Conservation (phyloP, 371 early-diverging fungal genomes). For the Syncephalis plumigaleata region DNA sequence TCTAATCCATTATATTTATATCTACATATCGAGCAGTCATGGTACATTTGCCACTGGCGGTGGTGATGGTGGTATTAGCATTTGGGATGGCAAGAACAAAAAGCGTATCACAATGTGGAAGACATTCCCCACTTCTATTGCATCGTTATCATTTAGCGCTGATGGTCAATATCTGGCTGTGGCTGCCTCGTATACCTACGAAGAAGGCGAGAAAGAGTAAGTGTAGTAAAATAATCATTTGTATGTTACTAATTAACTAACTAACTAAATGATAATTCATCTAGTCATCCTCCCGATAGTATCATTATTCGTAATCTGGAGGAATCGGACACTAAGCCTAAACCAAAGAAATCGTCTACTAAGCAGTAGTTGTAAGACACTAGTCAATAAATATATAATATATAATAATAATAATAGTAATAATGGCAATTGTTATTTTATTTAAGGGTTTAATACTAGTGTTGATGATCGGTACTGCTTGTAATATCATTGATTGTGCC, state of each 20-base stretch:
- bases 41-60: slow-evolving; percentile 94
- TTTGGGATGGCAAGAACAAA: slow-evolving; percentile 86
- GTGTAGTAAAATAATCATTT: slow-evolving; percentile 5
- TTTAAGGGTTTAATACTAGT: no score
- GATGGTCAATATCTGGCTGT: slow-evolving; percentile 71
- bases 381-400: no score
- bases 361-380: background rate
- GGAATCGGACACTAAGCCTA: slow-evolving; percentile 53
- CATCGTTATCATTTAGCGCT: slow-evolving; percentile 61
- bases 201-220: slow-evolving; percentile 79
- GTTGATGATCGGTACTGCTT: no score
- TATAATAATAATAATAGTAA: no score
- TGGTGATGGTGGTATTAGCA: slow-evolving; percentile 74
- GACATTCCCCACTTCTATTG: slow-evolving; percentile 65
- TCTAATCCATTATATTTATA: slow-evolving; percentile 3
- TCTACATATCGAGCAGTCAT: no score
- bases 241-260: no score
- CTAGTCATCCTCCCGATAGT: slow-evolving; percentile 50
- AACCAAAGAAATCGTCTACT: slow-evolving; percentile 7
- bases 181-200: slow-evolving; percentile 83
- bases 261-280: no score
- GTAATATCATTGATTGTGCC: no score
- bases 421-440: no score
- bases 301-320: slow-evolving; percentile 53
- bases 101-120: slow-evolving; percentile 70